phyloP scores from a whole-genome alignment of 495 filamentous ascomycete species.

The Penicillium longicatenatum region DNA sequence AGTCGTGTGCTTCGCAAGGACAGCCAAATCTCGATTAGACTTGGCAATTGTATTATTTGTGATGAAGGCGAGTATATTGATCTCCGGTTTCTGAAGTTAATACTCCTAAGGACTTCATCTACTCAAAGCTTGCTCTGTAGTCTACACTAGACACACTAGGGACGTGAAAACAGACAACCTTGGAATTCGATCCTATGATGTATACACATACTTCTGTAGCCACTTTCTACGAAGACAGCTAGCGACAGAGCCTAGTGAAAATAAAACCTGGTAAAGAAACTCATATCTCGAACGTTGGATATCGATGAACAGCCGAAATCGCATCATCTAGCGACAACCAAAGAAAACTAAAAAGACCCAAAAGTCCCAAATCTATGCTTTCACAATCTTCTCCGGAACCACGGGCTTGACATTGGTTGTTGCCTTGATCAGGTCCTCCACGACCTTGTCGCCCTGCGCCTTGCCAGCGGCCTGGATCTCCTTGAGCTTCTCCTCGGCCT shows the following conservation, averaged over 20 bases:
- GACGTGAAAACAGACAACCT: too few relatives aligned
- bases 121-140: too few relatives aligned
- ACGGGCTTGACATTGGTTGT: slow-evolving; percentile 78
- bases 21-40: too few relatives aligned
- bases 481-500: slow-evolving; percentile 76
- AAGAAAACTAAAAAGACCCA: slow-evolving; percentile 20
- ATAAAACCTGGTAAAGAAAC: slow-evolving; percentile 9
- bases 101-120: too few relatives aligned
- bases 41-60: too few relatives aligned
- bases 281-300: slow-evolving; percentile 30
- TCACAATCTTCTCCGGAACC: slow-evolving; percentile 56
- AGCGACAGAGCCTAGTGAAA: neutral
- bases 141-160: too few relatives aligned
- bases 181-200: too few relatives aligned
- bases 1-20: too few relatives aligned
- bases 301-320: slow-evolving; percentile 32
- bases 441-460: slow-evolving; percentile 75
- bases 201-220: neutral
- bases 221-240: neutral
- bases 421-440: slow-evolving; percentile 75
- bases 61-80: too few relatives aligned
- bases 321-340: slow-evolving; percentile 22
- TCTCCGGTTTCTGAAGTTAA: too few relatives aligned
- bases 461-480: slow-evolving; percentile 80
- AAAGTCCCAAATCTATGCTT: slow-evolving; percentile 36